phyloP scores from a whole-genome alignment of 495 filamentous ascomycete genomes.

The Clavariopsis aquatica region DNA sequence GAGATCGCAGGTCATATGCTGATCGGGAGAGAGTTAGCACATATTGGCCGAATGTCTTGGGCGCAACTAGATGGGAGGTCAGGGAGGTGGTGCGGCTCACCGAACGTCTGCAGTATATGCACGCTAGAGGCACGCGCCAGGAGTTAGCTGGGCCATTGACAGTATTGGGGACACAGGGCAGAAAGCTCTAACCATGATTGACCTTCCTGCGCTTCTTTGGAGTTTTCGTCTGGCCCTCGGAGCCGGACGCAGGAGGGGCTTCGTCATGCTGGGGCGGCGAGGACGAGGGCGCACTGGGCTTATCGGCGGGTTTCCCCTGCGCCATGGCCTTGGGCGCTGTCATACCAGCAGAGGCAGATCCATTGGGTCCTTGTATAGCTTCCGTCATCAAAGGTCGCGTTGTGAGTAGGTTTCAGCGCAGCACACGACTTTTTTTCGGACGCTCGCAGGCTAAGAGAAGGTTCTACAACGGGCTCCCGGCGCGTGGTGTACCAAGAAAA shows the following conservation, averaged over 20 bases:
- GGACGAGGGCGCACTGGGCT: slow-evolving; percentile 11
- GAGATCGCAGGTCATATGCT: slow-evolving; percentile 99
- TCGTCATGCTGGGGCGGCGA: slow-evolving; percentile 15
- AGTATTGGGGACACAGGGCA: slow-evolving; percentile 32
- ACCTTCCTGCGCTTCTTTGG: slow-evolving; percentile 98
- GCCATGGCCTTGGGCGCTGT: slow-evolving; percentile 29
- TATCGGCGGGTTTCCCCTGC: slow-evolving; percentile 29
- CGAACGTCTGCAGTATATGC: slow-evolving; percentile 99
- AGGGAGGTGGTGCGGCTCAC: slow-evolving; percentile 59
- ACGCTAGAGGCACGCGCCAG: slow-evolving; percentile 61
- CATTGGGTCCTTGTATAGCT: slow-evolving; percentile 37
- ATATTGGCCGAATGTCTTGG: slow-evolving; percentile 32
- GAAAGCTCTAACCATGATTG: slow-evolving; percentile 77
- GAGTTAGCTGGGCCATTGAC: slow-evolving; percentile 47
- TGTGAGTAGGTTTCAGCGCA: slow-evolving; percentile 30
- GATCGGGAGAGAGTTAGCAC: slow-evolving; percentile 47
- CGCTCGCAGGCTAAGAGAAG: slow-evolving; percentile 14
- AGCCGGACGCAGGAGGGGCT: slow-evolving; percentile 24
- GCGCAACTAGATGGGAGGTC: slow-evolving; percentile 17
- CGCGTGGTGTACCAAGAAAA: slow-evolving; percentile 8
- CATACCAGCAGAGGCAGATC: slow-evolving; percentile 28
- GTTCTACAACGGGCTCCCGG: slow-evolving; percentile 21
- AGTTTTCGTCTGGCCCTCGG: slow-evolving; percentile 37
- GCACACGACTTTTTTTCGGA: slow-evolving; percentile 23
- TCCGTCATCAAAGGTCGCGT: slow-evolving; percentile 34